Conservation (phyloP, 108 stramenopile species). For the Schizochytrium sp. region DNA sequence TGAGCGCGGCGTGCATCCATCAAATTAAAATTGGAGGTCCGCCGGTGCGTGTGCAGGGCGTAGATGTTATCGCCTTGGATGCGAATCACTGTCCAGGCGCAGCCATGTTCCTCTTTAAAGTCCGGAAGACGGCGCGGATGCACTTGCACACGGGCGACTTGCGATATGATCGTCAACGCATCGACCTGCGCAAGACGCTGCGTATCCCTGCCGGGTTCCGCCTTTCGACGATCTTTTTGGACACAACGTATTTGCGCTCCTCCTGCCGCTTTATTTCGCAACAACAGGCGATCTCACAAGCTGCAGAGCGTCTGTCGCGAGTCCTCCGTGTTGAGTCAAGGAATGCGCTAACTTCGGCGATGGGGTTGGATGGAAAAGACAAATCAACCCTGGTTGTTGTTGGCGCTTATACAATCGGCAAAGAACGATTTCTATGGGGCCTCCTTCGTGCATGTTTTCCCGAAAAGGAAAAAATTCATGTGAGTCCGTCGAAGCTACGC, state of each 20-base stretch:
- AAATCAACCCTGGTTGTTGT: background rate
- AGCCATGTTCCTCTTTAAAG: background rate
- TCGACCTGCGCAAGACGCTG: background rate
- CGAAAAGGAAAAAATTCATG: background rate
- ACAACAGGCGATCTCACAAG: background rate
- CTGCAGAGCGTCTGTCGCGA: background rate
- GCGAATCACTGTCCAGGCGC: slow-evolving; percentile 3
- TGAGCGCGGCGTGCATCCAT: background rate
- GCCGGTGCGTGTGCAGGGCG: background rate
- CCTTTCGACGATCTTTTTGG: background rate
- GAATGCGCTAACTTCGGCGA: background rate
- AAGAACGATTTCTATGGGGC: background rate
- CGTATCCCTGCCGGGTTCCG: background rate
- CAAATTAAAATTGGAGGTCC: background rate
- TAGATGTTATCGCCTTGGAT: background rate
- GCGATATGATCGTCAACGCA: background rate
- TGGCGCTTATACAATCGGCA: background rate
- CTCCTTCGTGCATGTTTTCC: background rate
- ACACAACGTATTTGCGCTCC: background rate
- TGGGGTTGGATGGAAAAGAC: background rate
- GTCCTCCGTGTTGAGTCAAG: background rate
- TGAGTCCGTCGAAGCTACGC: background rate
- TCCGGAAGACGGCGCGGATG: background rate
- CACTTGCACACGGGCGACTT: background rate
- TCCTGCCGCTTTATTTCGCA: background rate